Conservation (phyloP, 257 asterid species). For the Solanum sparsipilum region DNA sequence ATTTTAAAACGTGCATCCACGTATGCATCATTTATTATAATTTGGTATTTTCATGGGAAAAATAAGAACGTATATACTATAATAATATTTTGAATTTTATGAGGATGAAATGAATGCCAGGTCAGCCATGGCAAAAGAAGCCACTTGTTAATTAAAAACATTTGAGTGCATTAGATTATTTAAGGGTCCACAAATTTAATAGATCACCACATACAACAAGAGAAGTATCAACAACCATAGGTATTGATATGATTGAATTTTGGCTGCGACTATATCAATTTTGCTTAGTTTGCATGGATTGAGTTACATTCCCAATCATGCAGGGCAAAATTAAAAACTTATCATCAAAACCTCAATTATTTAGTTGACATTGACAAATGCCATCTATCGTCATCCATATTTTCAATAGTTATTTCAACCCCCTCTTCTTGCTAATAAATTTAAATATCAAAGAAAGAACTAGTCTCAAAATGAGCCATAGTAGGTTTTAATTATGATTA, state of each 20-base stretch:
- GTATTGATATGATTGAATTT: neutral
- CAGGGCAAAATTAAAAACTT: neutral
- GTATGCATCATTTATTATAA: neutral
- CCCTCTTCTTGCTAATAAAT: neutral
- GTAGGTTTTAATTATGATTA: neutral
- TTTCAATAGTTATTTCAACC: neutral
- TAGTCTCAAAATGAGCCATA: neutral
- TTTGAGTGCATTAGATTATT: neutral
- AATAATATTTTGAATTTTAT: neutral
- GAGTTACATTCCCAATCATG: constrained; percentile 2
- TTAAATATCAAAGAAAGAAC: neutral
- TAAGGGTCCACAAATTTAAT: constrained; percentile 8
- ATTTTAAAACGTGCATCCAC: neutral
- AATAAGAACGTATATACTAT: neutral
- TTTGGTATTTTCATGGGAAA: no score
- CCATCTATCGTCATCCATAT: neutral
- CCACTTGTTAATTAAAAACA: constrained; percentile 8
- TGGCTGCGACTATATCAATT: neutral
- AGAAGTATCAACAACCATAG: neutral
- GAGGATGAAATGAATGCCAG: neutral
- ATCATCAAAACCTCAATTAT: constrained; percentile 9
- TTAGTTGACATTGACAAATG: constrained; percentile 8
- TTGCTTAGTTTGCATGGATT: constrained; percentile 2
- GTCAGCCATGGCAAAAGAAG: neutral
- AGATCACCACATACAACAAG: neutral